Evolutionary conservation across 2,329 filamentous ascomycete genomes (phyloP).

Genomic region (Beauveria bassiana): DNA sequence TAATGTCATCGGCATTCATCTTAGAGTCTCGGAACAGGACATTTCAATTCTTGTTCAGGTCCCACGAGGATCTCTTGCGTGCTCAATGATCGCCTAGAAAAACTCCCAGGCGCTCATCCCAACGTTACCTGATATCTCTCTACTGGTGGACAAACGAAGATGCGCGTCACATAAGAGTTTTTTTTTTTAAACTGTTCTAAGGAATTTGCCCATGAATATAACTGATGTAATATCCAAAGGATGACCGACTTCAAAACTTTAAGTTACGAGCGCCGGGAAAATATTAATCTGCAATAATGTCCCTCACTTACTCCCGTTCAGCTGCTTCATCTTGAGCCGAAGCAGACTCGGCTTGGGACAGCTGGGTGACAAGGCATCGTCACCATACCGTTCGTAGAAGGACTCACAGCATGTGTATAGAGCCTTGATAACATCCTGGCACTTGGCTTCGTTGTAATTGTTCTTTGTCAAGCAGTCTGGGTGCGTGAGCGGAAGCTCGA

Average conservation of each 20-base stretch:
- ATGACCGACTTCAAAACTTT: too few species aligned
- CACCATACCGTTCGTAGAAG: conserved; percentile 76
- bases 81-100: conserved; percentile 97
- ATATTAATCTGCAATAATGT: too few species aligned
- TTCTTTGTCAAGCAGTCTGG: conserved; percentile 78
- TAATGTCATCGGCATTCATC: conserved; percentile 84
- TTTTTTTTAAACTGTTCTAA: background rate
- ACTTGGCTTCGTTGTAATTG: conserved; percentile 78
- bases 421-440: conserved; percentile 68
- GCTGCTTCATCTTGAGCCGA: conserved; percentile 77
- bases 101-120: conserved; percentile 60
- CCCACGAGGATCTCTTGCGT: conserved; percentile 75
- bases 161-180: conserved; percentile 35
- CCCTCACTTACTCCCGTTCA: conserved; percentile 32
- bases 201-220: background rate
- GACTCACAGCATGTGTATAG: conserved; percentile 89
- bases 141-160: conserved; percentile 36
- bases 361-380: conserved; percentile 67
- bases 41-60: conserved; percentile 88
- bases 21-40: conserved; percentile 99
- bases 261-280: too few species aligned
- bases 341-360: conserved; percentile 80
- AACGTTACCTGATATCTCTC: conserved; percentile 50
- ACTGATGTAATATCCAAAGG: too few species aligned
- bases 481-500: background rate